These are phyloP conservation scores for Ascochyta clinopodiicola DNA, from an alignment of 2,329 filamentous ascomycete species.

Conservation along the genomic window DNA sequence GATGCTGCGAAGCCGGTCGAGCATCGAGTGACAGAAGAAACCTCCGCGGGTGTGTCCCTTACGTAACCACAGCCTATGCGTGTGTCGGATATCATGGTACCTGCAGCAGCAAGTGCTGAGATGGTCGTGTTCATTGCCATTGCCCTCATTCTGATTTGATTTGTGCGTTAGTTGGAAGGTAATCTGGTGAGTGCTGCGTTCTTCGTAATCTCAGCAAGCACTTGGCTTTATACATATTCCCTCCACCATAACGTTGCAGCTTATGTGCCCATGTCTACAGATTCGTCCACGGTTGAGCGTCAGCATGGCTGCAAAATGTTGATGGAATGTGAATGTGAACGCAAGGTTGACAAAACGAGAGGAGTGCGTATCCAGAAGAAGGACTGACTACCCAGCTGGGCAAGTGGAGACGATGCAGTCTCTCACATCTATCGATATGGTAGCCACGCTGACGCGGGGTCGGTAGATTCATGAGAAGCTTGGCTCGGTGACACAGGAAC, in stretches of 20 bases:
- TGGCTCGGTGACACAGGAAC: constrained; percentile 14
- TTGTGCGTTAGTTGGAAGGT: background rate
- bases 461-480: background rate
- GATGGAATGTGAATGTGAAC: constrained; percentile 13
- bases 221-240: background rate
- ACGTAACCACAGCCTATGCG: background rate
- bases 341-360: constrained; percentile 8
- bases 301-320: background rate
- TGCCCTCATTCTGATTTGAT: constrained; percentile 1
- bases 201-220: background rate
- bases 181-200: background rate
- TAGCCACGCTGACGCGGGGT: constrained; percentile 1
- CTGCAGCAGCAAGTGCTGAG: constrained; percentile 1
- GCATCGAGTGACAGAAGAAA: constrained; percentile 11
- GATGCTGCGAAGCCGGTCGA: constrained; percentile 9
- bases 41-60: background rate
- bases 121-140: constrained; percentile 7
- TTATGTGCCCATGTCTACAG: background rate
- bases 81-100: background rate
- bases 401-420: constrained; percentile 1
- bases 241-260: background rate
- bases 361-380: background rate
- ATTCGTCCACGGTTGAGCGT: background rate
- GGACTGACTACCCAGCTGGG: constrained; percentile 2
- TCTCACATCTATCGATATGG: background rate